Base-by-base conservation (phyloP, 2,329 filamentous ascomycete species). In the Fusarium burgessii region DNA sequence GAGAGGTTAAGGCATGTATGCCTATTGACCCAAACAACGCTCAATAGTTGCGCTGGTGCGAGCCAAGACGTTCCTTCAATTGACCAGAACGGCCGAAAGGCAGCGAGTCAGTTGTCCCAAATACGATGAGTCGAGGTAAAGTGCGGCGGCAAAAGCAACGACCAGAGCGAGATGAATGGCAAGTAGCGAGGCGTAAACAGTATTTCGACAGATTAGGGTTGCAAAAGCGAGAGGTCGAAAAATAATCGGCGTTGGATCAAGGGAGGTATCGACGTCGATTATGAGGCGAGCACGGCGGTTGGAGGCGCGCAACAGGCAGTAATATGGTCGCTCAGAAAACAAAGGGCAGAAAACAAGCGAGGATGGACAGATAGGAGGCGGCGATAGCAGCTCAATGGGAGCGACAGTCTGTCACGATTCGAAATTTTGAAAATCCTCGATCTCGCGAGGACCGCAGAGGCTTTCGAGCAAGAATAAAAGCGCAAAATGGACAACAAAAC, bases 401-500 rank as follows among this genome's bases (percentile, higher is more conserved):
- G 63, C 68, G 58, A 62, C 55, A 49, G 38, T 56, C 32, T 65
- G 55, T 65, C 66, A 63, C 69, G 50, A 66, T 59, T 56, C 45
- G 32, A 61, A 62, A 38, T 64, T 64, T 23, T 43, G 63, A 56
- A 45, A 52, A 64, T 50, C 58, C 46, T 54, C 49, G 46, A 62
- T 65, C 54, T 69, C 70, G 58, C 57, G 56, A 67, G 64, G 61
- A 66, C 64, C 64, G 68, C 58, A 66, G 55, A 54, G 57, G 58
- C 49, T 60, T 63, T 62, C 68, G 46, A 61, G 56, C 32, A 62
- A 57, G 49, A 68, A 68, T 29, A 62, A 58, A 68, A 65, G 70
- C 66, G 61, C 66, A 70, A 72, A 62, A 68, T 42, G 42, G 56
- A 65, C 51, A 63, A 64, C 70, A 71, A 59, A 51, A 50, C 57